Evolutionary conservation across 768 basidiomycete species (phyloP).

Genomic region (Leccinum barrowsii): DNA sequence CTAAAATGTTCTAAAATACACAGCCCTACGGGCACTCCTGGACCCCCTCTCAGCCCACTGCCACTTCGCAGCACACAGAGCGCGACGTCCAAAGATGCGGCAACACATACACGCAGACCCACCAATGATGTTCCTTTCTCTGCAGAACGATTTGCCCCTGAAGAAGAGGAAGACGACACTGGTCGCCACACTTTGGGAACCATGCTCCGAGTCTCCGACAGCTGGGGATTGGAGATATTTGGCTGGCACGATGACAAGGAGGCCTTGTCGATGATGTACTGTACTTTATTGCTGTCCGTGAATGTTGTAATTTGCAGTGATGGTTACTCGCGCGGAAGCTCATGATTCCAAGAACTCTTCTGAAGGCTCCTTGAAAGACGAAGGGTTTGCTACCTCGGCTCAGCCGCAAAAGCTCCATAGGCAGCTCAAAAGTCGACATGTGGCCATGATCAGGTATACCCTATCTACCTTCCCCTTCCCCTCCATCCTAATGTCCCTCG

Average conservation of each 20-base stretch:
- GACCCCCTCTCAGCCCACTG: too few relatives aligned
- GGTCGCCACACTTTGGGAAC: slow-evolving; percentile 36
- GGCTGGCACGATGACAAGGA: slow-evolving; percentile 76
- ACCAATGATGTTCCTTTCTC: not conserved
- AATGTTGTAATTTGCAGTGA: slow-evolving; percentile 3
- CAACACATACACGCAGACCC: too few relatives aligned
- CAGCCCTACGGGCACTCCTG: too few relatives aligned
- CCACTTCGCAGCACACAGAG: too few relatives aligned
- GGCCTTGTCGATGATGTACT: slow-evolving; percentile 39
- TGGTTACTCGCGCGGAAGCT: not conserved
- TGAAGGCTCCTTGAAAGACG: slow-evolving; percentile 20
- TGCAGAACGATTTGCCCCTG: slow-evolving; percentile 15
- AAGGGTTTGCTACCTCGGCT: slow-evolving; percentile 11
- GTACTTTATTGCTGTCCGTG: not conserved
- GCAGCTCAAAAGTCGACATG: slow-evolving; percentile 72
- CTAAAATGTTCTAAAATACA: too few relatives aligned
- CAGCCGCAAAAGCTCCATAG: slow-evolving; percentile 39
- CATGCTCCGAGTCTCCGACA: slow-evolving; percentile 43
- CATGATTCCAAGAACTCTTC: slow-evolving; percentile 3
- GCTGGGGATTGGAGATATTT: slow-evolving; percentile 64
- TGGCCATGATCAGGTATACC: slow-evolving; percentile 73
- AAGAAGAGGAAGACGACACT: slow-evolving; percentile 20
- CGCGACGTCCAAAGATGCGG: too few relatives aligned
- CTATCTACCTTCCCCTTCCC: too few relatives aligned
- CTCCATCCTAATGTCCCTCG: too few relatives aligned